Percentiles rank a stretch among this genome's conserved stretches.
phyloP scores from a whole-genome alignment of 1,284 basidiomycete species.

The Schizopora paradoxa region DNA sequence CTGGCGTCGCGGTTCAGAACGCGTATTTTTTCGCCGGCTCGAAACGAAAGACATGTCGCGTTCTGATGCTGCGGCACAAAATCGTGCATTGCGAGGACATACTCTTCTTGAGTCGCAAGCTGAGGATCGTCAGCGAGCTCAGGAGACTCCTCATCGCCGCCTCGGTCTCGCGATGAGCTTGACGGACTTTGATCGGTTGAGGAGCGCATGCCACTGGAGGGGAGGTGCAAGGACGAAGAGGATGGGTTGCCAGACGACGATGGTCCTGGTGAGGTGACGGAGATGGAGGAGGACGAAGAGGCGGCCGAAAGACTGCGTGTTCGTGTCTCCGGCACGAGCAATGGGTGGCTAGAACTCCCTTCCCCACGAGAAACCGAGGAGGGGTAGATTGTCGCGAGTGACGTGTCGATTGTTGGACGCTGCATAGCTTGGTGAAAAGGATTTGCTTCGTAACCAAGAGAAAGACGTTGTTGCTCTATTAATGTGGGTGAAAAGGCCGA shows the following conservation, averaged over 20 bases:
- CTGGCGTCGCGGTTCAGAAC: slow-evolving; percentile 83
- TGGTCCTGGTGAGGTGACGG: slow-evolving; percentile 46
- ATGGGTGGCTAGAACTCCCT: neutral
- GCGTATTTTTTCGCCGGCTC: slow-evolving; percentile 85
- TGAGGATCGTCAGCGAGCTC: slow-evolving; percentile 12
- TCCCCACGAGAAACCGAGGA: slow-evolving; percentile 4
- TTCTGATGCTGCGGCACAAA: slow-evolving; percentile 68
- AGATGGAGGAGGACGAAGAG: slow-evolving; percentile 50
- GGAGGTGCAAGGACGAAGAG: slow-evolving; percentile 43
- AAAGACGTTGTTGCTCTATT: no score
- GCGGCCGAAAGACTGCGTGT: slow-evolving; percentile 43
- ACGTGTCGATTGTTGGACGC: slow-evolving; percentile 17
- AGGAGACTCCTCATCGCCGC: slow-evolving; percentile 1
- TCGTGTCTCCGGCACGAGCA: slow-evolving; percentile 4
- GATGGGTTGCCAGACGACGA: slow-evolving; percentile 53
- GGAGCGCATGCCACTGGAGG: slow-evolving; percentile 15
- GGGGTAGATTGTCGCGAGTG: slow-evolving; percentile 14
- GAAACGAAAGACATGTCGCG: slow-evolving; percentile 83
- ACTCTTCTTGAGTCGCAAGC: slow-evolving; percentile 34
- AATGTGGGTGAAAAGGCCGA: no score
- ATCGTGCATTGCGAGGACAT: slow-evolving; percentile 85
- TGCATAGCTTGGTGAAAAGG: slow-evolving; percentile 4
- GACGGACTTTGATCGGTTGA: slow-evolving; percentile 1
- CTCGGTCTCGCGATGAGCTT: neutral
- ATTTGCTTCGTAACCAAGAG: no score